phyloP scores from a whole-genome alignment of 2,329 filamentous ascomycete genomes.

The Sarocladiaceae sp. region DNA sequence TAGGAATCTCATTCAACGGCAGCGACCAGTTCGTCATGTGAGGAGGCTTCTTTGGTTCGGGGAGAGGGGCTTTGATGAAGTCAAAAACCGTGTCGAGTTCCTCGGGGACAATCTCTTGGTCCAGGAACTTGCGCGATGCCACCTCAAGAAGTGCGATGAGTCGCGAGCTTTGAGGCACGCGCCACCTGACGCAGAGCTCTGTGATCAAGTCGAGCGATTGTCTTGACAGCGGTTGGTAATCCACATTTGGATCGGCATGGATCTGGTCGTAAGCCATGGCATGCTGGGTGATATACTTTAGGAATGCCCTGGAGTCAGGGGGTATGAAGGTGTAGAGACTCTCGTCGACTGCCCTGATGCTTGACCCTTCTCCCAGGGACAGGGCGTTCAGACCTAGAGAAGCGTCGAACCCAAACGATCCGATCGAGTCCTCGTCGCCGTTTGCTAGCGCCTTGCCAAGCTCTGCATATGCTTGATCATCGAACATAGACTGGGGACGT shows the following conservation, averaged over 20 bases:
- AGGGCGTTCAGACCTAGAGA: conserved; percentile 62
- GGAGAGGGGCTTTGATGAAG: conserved; percentile 66
- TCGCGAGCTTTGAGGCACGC: conserved; percentile 75
- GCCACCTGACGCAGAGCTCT: conserved; percentile 83
- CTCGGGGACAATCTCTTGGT: conserved; percentile 73
- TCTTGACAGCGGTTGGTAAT: conserved; percentile 58
- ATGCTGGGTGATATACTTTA: conserved; percentile 74
- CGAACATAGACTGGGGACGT: conserved; percentile 40
- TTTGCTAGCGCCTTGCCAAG: conserved; percentile 45
- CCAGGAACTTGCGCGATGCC: conserved; percentile 74
- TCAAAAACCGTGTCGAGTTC: conserved; percentile 80
- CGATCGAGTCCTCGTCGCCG: conserved; percentile 27
- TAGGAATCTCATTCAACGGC: conserved; percentile 49
- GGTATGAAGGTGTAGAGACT: conserved; percentile 85
- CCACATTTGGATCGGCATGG: conserved; percentile 44
- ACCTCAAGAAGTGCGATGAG: conserved; percentile 80
- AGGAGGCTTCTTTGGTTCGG: conserved; percentile 58
- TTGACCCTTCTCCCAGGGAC: conserved; percentile 49
- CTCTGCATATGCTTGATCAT: conserved; percentile 47
- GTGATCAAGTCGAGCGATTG: conserved; percentile 76
- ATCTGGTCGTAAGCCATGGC: conserved; percentile 61
- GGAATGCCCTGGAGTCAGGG: conserved; percentile 72
- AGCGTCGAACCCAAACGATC: conserved; percentile 51
- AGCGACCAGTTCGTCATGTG: conserved; percentile 45
- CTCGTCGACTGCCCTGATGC: conserved; percentile 51